A percentile compares a stretch with the other conserved stretches of the same genome.
phyloP scores from a whole-genome alignment of 2,329 filamentous ascomycete species.

The Aspergillus aculeatinus region DNA sequence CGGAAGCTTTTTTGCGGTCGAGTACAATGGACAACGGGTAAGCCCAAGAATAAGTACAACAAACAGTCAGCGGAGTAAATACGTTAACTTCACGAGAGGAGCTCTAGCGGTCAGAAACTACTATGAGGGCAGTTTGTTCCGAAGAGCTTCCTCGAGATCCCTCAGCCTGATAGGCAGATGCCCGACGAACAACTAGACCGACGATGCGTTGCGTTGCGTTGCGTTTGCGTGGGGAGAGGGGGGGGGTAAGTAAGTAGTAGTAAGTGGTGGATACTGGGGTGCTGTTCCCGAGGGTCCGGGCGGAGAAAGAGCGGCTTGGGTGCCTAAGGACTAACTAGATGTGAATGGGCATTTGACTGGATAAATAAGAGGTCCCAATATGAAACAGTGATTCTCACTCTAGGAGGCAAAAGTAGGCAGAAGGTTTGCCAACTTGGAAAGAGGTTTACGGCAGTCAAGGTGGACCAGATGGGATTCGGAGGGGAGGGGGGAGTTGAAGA shows the following conservation, averaged over 20 bases:
- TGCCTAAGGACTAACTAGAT: slow-evolving; percentile 12
- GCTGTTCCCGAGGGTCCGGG: slow-evolving; percentile 11
- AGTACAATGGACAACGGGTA: slow-evolving; percentile 18
- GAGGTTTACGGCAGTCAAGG: background rate
- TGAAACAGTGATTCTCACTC: background rate
- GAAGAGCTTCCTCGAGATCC: slow-evolving; percentile 9
- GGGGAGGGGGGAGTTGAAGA: background rate
- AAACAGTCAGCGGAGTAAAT: slow-evolving; percentile 16
- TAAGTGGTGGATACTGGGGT: slow-evolving; percentile 2
- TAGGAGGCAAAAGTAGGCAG: background rate
- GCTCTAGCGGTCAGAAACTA: slow-evolving; percentile 5
- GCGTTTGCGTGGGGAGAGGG: slow-evolving; percentile 13
- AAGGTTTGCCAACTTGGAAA: background rate
- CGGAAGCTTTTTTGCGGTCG: slow-evolving; percentile 18
- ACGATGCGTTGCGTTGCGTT: slow-evolving; percentile 6
- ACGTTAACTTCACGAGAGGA: slow-evolving; percentile 18
- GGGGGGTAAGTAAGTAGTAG: background rate
- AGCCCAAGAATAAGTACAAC: slow-evolving; percentile 13
- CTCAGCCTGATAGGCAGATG: slow-evolving; percentile 25
- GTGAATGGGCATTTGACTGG: background rate
- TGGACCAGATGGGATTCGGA: background rate
- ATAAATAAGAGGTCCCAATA: background rate
- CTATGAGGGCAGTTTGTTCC: slow-evolving; percentile 4
- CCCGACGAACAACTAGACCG: slow-evolving; percentile 21
- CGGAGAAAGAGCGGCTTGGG: slow-evolving; percentile 19